A percentile compares a stretch with the other conserved stretches of the same genome.
These are phyloP conservation scores for Agrocybe praecox DNA, from an alignment of 768 basidiomycete genomes.

Conservation along the genomic window DNA sequence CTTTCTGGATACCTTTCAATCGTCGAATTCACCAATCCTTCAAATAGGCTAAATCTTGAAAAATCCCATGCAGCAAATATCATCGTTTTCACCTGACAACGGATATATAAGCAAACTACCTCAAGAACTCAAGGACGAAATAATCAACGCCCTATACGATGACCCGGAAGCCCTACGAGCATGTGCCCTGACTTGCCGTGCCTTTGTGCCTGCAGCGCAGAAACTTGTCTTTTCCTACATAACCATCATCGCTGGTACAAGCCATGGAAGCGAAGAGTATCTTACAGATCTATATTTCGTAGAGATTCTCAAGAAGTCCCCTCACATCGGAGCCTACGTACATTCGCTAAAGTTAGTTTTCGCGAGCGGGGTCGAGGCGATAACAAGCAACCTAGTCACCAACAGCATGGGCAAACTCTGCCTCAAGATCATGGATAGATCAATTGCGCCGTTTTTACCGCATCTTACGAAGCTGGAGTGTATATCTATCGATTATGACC, in stretches of 20 bases:
- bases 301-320: background rate
- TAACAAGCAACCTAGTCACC: background rate
- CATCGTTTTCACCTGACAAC: background rate
- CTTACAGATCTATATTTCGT: background rate
- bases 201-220: constrained; percentile 3
- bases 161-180: constrained; percentile 4
- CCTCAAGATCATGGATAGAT: too few species aligned
- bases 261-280: background rate
- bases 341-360: background rate
- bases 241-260: background rate
- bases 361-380: background rate
- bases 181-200: constrained; percentile 8
- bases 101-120: background rate
- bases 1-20: too few species aligned
- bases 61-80: background rate
- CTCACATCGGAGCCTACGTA: background rate
- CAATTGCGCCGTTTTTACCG: too few species aligned
- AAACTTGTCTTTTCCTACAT: constrained; percentile 5
- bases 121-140: constrained; percentile 5
- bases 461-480: too few species aligned
- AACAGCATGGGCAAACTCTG: background rate
- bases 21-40: too few species aligned
- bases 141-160: constrained; percentile 1
- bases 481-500: too few species aligned
- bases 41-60: background rate